Conservation (phyloP, 495 filamentous ascomycete species). For the Melanomma pulvis-pyrius region DNA sequence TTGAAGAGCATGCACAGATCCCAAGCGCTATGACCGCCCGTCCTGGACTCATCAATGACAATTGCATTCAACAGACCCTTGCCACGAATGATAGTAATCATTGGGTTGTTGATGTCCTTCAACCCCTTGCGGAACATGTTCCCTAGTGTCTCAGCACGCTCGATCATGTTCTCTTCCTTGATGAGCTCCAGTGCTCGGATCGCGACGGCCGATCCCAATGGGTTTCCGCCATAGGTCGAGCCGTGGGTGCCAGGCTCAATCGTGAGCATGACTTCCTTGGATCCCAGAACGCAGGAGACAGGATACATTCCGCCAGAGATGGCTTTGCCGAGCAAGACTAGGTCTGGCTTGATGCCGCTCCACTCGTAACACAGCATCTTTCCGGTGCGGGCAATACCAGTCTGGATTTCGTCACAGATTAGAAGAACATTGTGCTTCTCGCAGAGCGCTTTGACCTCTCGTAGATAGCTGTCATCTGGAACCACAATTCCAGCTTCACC, state of each 20-base stretch:
- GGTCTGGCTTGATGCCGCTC: slow-evolving; percentile 91
- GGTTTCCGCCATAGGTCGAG: slow-evolving; percentile 96
- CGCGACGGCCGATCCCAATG: slow-evolving; percentile 92
- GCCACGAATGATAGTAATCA: slow-evolving; percentile 83
- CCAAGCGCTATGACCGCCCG: slow-evolving; percentile 89
- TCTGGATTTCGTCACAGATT: slow-evolving; percentile 99
- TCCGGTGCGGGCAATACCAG: slow-evolving; percentile 91
- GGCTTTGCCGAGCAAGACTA: slow-evolving; percentile 94
- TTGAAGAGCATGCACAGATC: slow-evolving; percentile 95
- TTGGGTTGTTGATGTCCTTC: slow-evolving; percentile 67
- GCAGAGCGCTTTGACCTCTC: slow-evolving; percentile 80
- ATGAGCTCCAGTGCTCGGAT: slow-evolving; percentile 95
- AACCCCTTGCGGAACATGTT: slow-evolving; percentile 82
- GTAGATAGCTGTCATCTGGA: slow-evolving; percentile 85
- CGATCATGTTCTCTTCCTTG: slow-evolving; percentile 84
- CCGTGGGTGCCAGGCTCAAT: slow-evolving; percentile 96
- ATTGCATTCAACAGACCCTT: slow-evolving; percentile 96
- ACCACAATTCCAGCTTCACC: slow-evolving; percentile 98
- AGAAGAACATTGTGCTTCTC: slow-evolving; percentile 91
- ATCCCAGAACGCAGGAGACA: slow-evolving; percentile 87
- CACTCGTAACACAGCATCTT: slow-evolving; percentile 92
- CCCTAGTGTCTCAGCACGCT: slow-evolving; percentile 77
- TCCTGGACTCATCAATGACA: slow-evolving; percentile 88
- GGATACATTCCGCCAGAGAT: slow-evolving; percentile 99
- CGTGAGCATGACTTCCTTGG: slow-evolving; percentile 94